These are phyloP conservation scores for Huntiella bhutanensis DNA, from an alignment of 2,329 filamentous ascomycete genomes.

Conservation along the genomic window DNA sequence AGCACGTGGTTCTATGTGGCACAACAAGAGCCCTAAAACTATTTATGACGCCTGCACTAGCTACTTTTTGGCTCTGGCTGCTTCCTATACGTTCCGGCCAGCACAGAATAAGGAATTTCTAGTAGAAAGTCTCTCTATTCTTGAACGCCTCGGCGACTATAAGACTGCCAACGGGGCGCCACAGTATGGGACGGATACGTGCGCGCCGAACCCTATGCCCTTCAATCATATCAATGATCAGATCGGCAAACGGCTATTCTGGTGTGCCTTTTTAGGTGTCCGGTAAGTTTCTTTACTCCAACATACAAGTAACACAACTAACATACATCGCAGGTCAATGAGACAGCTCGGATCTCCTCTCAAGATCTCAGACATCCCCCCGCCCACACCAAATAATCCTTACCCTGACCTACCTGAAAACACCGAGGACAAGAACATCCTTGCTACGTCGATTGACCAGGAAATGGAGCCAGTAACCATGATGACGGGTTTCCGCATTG, in stretches of 20 bases:
- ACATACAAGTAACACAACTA: conserved; percentile 12
- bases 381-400: conserved; percentile 53
- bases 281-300: conserved; percentile 26
- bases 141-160: conserved; percentile 9
- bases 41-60: conserved; percentile 47
- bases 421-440: conserved; percentile 69
- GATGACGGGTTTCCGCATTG: conserved; percentile 64
- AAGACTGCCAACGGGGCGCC: conserved; percentile 22
- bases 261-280: conserved; percentile 59
- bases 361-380: conserved; percentile 54
- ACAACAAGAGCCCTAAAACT: conserved; percentile 27
- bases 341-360: conserved; percentile 57
- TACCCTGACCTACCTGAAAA: conserved; percentile 67
- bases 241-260: conserved; percentile 63
- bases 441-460: conserved; percentile 49
- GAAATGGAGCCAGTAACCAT: conserved; percentile 48
- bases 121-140: conserved; percentile 49
- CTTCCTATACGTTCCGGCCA: conserved; percentile 49
- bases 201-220: conserved; percentile 25
- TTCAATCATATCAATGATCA: conserved; percentile 56
- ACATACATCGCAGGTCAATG: conserved; percentile 38
- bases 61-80: conserved; percentile 52
- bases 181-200: conserved; percentile 16
- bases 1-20: conserved; percentile 40
- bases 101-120: conserved; percentile 51